Evolutionary conservation across 371 early-diverging fungal genomes (phyloP), one percentile per base, ranked within the genome.

Genomic region (Mortierella sp.): DNA sequence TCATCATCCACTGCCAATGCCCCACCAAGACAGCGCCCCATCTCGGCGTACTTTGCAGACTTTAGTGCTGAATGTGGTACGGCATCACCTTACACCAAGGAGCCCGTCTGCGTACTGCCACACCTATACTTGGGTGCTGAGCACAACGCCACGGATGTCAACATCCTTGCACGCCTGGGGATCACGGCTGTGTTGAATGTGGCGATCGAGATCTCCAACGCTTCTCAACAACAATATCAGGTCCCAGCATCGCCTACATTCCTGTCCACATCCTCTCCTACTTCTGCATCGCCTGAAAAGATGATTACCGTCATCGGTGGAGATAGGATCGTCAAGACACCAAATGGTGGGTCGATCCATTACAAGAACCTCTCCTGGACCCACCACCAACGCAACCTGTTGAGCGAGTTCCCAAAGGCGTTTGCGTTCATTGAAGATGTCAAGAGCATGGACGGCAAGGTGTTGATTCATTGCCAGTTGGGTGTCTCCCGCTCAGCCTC

Each of bases 401-500:
- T 82, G 9, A 48, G 79, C n/a, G 88, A 91, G 64, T 89, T 95
- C 30, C 82, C 82, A 23, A 72, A 67, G 24, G 90, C 90, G 14
- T 90, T 96, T 61, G 85, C 76, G 46, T 89, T 88, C 63, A 94
- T 94, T 67, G 90, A 93, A 61, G 80, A 78, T 24, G 87, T 89
- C 23, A 86, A 86, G 27, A 66, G 61, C 14, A 63, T 81, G 14
- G 86, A 86, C 24, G 80, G 84, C 49, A 80, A 87, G 30, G 88
- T 95, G 1, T 82, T 96, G 16, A 92, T 96, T 4, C 93, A 95
- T 64, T 96, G 97, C 79, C 93, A 94, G 71, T 86, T 91, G 67
- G 97, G 97, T 18, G 91, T 96, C 9, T 93, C 95, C 28, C 83
- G 97, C 39, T 94, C 94, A 13, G 97, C 96, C 9, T 87, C 92